A percentile compares a stretch with the other conserved stretches of the same genome.
Evolutionary conservation across 2,329 filamentous ascomycete genomes (phyloP).

Genomic region (Stachybotrys elegans): DNA sequence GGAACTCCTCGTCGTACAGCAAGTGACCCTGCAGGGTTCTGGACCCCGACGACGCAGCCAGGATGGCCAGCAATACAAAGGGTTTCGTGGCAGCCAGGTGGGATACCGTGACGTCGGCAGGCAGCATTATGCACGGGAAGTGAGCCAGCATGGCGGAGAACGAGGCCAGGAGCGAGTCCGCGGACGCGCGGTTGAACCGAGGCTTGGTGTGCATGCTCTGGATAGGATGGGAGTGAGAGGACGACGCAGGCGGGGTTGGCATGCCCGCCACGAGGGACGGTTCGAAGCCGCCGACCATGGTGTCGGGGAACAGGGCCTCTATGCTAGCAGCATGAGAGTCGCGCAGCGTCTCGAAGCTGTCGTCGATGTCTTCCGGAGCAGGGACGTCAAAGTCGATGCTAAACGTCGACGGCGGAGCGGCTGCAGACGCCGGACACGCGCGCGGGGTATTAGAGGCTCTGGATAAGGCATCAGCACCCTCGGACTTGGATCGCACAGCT

Average conservation of each 20-base stretch:
- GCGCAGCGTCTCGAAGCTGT: slow-evolving; percentile 37
- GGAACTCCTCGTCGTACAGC: slow-evolving; percentile 53
- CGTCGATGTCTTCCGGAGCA: slow-evolving; percentile 28
- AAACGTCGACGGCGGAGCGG: slow-evolving; percentile 44
- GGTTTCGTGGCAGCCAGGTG: slow-evolving; percentile 40
- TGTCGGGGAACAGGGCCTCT: slow-evolving; percentile 31
- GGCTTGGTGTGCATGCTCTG: slow-evolving; percentile 40
- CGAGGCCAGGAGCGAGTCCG: slow-evolving; percentile 35
- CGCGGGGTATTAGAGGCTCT: too few species aligned
- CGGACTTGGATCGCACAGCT: too few species aligned
- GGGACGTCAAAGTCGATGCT: slow-evolving; percentile 48
- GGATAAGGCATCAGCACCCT: too few species aligned
- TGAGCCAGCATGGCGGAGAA: slow-evolving; percentile 39
- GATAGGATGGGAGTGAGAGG: slow-evolving; percentile 25
- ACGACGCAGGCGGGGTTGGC: slow-evolving; percentile 21
- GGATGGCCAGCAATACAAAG: slow-evolving; percentile 49
- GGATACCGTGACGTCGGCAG: slow-evolving; percentile 34
- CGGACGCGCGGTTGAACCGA: slow-evolving; percentile 51
- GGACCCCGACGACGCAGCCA: slow-evolving; percentile 44
- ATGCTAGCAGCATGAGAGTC: slow-evolving; percentile 37
- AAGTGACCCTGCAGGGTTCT: slow-evolving; percentile 45
- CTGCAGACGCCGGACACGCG: slow-evolving; percentile 21
- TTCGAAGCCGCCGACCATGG: slow-evolving; percentile 12
- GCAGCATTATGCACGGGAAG: slow-evolving; percentile 39
- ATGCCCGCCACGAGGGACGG: slow-evolving; percentile 15